Conservation (phyloP, 257 asterid genomes). For the Nicotiana sylvestris region DNA sequence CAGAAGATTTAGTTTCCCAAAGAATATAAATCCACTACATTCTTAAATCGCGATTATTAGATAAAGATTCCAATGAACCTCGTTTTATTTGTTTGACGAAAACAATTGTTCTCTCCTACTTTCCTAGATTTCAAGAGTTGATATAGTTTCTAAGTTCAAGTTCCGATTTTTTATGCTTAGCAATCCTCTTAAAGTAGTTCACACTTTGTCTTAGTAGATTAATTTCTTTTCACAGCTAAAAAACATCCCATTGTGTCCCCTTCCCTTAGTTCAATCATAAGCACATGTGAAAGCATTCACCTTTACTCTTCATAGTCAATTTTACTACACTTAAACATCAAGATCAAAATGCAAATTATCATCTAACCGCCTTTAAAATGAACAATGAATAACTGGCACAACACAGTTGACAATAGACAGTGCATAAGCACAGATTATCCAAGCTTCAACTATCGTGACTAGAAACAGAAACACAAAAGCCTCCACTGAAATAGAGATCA, state of each 20-base stretch:
- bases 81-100: neutral
- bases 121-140: neutral
- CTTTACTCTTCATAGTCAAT: neutral
- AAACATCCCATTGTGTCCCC: neutral
- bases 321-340: neutral
- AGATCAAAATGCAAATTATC: neutral
- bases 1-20: neutral
- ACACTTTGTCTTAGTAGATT: neutral
- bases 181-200: neutral
- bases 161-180: neutral
- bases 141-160: neutral
- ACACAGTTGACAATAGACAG: neutral
- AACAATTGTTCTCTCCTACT: neutral
- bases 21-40: neutral
- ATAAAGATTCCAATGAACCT: neutral
- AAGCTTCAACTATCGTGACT: neutral
- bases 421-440: neutral
- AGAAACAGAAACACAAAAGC: neutral
- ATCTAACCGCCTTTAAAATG: neutral
- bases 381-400: neutral
- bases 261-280: neutral
- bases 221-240: neutral
- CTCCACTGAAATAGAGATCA: neutral
- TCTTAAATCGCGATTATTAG: neutral
- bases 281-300: neutral